A percentile compares a stretch with the other conserved stretches of the same genome.
Conservation (phyloP, 371 early-diverging fungal genomes). For the Mortierella sp. region DNA sequence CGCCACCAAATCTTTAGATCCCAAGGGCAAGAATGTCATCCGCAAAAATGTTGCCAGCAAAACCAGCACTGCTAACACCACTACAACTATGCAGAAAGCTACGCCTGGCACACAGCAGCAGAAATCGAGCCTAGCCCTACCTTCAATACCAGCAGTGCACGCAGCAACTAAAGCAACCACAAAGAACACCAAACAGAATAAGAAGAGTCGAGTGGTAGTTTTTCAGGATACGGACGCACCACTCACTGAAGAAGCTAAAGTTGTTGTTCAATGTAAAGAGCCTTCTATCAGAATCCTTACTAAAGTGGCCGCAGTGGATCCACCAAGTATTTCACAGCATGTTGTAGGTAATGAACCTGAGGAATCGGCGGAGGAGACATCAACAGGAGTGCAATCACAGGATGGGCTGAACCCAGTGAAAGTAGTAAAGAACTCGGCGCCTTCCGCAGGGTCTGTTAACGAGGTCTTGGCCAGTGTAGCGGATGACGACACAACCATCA, state of each 20-base stretch:
- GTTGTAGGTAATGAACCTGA: background rate
- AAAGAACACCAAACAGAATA: background rate
- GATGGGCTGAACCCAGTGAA: background rate
- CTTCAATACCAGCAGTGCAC: background rate
- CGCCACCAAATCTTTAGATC: background rate
- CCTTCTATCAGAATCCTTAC: background rate
- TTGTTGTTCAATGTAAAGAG: background rate
- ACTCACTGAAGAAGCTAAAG: background rate
- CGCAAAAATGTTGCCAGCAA: background rate
- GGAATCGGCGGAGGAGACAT: background rate
- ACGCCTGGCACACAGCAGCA: background rate
- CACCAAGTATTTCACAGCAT: background rate
- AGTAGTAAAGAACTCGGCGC: background rate
- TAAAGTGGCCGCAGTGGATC: background rate
- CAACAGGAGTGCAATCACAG: background rate
- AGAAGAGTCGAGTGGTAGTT: background rate
- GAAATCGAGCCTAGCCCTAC: background rate
- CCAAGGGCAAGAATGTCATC: constrained; percentile 17
- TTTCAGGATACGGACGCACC: background rate
- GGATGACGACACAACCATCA: constrained; percentile 11
- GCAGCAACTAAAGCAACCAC: background rate
- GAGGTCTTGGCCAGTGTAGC: constrained; percentile 28
- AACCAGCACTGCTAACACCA: background rate
- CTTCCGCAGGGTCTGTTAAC: background rate
- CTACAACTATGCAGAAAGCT: background rate